Evolutionary conservation across 768 basidiomycete genomes (phyloP).

Genomic region (Pleurotus cornucopiae): DNA sequence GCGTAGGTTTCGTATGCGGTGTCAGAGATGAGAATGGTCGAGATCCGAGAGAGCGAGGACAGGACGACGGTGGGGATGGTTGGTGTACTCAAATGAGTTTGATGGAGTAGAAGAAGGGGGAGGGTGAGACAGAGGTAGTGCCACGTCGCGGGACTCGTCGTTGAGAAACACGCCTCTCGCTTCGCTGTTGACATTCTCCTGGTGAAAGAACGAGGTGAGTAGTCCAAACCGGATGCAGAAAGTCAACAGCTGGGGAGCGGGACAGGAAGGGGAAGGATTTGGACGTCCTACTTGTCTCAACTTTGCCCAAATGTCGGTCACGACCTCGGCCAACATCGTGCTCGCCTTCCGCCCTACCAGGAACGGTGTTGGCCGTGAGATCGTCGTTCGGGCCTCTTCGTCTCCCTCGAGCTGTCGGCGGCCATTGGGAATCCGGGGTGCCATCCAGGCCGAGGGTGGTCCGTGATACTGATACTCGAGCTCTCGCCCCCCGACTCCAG

Average conservation of each 20-base stretch:
- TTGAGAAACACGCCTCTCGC: slow-evolving; percentile 49
- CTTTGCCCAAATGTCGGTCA: too few species aligned
- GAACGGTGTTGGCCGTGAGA: slow-evolving; percentile 61
- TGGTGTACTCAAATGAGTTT: slow-evolving; percentile 16
- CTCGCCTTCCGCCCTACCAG: slow-evolving; percentile 43
- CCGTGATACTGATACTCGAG: slow-evolving; percentile 10
- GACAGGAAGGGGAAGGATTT: too few species aligned
- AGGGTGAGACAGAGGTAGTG: slow-evolving; percentile 7
- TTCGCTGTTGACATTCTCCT: too few species aligned
- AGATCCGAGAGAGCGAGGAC: slow-evolving; percentile 60
- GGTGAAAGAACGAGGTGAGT: too few species aligned
- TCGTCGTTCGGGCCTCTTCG: not conserved
- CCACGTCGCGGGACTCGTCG: slow-evolving; percentile 41
- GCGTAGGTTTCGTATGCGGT: too few species aligned
- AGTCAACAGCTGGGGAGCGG: too few species aligned
- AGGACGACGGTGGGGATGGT: slow-evolving; percentile 34
- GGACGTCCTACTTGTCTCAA: too few species aligned
- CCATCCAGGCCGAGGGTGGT: not conserved
- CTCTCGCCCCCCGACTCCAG: slow-evolving; percentile 28
- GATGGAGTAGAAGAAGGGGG: not conserved
- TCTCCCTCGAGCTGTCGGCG: too few species aligned
- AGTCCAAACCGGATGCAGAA: too few species aligned
- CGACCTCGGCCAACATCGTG: too few species aligned
- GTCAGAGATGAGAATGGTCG: not conserved
- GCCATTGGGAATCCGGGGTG: too few species aligned